Evolutionary conservation across 2,329 filamentous ascomycete species (phyloP), one percentile per base, ranked within the genome.

Genomic region (Claviceps pazoutovae): DNA sequence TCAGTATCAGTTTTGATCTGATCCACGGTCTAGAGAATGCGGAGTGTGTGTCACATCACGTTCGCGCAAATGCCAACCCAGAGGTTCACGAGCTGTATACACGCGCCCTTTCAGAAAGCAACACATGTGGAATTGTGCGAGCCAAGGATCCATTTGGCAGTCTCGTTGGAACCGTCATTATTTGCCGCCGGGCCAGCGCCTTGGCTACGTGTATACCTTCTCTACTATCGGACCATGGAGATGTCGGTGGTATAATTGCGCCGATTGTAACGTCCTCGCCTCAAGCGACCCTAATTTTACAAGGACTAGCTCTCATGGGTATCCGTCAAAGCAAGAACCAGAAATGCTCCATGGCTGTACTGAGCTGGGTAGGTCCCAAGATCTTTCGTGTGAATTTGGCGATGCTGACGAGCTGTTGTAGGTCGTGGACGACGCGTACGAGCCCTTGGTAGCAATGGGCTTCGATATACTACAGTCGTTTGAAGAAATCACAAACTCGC

Each of bases 301-400:
- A 94, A 67, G 88, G 88, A 0, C 68, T 95, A 56, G 84, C 88
- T 14, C 68, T 94, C 55, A 80, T 95, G 69, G 87, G 86, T 0
- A 81, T 93, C 60, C 79, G 86, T 53, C 88, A 93, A 68, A 86
- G 88, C 65, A 91, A 90, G 66, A 79, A 79, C 58, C 80, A 90
- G 62, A 86, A 85, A 55, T 82, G 84, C 49, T 77, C 78, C 56
- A 82, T 82, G 54, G 86, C 84, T 50, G 72, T 94, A 46, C 67
- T 95, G 53, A 88, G 88, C 64, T 90, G 86, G 79, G 88, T 93
- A 70, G 73, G 83, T 74, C 13, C 48, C 11, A 51, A 11, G 2
- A 17, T 6, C 11, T 26, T 13, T 4, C 11, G 17, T 2, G 0
- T n/a, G 13, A 4, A 8, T 4, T 7, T 1, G 21, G 17, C 16